phyloP scores from a whole-genome alignment of 2,329 filamentous ascomycete species.

The Penicillium griseofulvum region DNA sequence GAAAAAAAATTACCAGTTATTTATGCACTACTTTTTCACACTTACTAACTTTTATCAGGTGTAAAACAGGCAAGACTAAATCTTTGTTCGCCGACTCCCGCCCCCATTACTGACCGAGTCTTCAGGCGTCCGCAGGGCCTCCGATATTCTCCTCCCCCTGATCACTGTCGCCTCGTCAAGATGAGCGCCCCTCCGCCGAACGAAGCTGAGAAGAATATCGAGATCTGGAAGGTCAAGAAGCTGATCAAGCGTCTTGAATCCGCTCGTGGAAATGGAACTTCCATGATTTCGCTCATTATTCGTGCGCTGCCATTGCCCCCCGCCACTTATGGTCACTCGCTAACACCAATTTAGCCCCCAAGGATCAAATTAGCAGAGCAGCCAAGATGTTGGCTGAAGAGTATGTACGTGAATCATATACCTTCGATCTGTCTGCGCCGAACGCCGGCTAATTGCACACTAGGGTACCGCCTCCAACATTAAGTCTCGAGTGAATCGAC shows the following conservation, averaged over 20 bases:
- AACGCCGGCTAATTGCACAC: slow-evolving; percentile 8
- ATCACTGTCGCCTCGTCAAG: slow-evolving; percentile 48
- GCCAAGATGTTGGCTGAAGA: slow-evolving; percentile 99
- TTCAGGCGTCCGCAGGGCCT: slow-evolving; percentile 25
- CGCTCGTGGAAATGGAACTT: slow-evolving; percentile 96
- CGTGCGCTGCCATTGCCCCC: slow-evolving; percentile 58
- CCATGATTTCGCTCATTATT: slow-evolving; percentile 99
- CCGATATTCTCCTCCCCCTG: slow-evolving; percentile 19
- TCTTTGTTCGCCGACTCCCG: slow-evolving; percentile 20
- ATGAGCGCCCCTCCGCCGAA: slow-evolving; percentile 81
- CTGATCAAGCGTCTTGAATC: slow-evolving; percentile 97
- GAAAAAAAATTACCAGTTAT: not conserved
- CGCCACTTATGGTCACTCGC: slow-evolving; percentile 16
- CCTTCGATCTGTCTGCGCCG: not conserved
- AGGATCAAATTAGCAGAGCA: slow-evolving; percentile 93
- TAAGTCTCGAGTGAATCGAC: slow-evolving; percentile 98
- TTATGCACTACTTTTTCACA: not conserved
- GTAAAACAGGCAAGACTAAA: slow-evolving; percentile 17
- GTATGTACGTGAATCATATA: slow-evolving; percentile 64
- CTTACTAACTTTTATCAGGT: slow-evolving; percentile 11
- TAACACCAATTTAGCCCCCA: slow-evolving; percentile 65
- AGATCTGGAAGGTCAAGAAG: slow-evolving; percentile 96
- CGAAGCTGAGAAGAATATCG: slow-evolving; percentile 97
- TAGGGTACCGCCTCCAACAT: slow-evolving; percentile 98
- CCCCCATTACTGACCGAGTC: slow-evolving; percentile 17